Percentiles rank a stretch among this genome's conserved stretches.
phyloP scores from a whole-genome alignment of 208 protist genomes.

The Giardia duodenalis region DNA sequence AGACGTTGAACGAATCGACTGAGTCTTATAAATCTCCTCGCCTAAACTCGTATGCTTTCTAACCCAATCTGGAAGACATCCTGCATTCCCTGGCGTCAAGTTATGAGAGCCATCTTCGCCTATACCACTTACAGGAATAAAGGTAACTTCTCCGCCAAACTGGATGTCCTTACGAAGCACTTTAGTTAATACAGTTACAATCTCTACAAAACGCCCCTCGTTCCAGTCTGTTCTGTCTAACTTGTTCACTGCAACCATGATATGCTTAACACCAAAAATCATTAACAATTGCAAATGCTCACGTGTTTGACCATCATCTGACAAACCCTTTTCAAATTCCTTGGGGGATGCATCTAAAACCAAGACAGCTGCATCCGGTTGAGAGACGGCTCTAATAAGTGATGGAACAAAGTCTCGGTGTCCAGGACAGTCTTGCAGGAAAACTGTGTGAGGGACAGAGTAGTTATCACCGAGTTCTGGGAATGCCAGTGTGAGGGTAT shows the following conservation, averaged over 20 bases:
- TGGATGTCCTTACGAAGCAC: background rate
- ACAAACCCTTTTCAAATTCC: background rate
- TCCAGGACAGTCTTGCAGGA: conserved; percentile 25
- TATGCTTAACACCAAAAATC: background rate
- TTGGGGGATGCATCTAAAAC: background rate
- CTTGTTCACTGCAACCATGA: conserved; percentile 12
- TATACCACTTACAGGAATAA: background rate
- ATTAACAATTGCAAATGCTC: conserved; percentile 11
- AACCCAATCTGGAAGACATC: background rate
- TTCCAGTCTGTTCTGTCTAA: background rate
- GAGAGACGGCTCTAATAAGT: background rate
- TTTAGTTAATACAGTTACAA: background rate
- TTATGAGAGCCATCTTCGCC: background rate
- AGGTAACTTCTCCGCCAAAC: background rate
- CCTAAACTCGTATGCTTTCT: background rate
- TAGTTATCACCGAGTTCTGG: background rate
- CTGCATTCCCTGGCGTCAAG: background rate
- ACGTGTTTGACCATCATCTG: background rate
- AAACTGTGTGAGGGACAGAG: background rate
- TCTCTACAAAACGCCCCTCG: background rate
- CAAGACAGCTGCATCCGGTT: background rate
- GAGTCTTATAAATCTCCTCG: background rate
- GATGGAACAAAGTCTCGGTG: conserved; percentile 8
- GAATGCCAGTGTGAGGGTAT: background rate
- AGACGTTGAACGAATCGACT: background rate